Evolutionary conservation across 2,329 filamentous ascomycete genomes (phyloP).

Genomic region (Neodidymelliopsis sp.): DNA sequence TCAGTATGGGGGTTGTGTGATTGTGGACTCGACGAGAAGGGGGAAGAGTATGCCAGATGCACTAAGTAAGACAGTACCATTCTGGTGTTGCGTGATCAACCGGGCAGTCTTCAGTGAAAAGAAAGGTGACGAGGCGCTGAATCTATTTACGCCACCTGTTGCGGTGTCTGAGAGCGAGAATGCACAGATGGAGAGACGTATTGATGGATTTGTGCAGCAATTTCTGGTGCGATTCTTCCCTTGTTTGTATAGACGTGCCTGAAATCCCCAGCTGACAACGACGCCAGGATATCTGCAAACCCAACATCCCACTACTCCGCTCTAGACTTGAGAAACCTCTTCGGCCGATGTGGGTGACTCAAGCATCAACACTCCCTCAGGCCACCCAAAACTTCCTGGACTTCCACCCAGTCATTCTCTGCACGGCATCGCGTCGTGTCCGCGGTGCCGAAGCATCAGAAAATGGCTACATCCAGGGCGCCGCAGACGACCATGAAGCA

Average conservation of each 20-base stretch:
- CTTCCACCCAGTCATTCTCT: constrained; percentile 80
- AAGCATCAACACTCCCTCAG: constrained; percentile 62
- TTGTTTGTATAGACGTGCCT: neutral
- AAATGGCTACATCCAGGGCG: constrained; percentile 88
- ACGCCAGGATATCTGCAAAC: constrained; percentile 61
- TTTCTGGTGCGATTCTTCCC: constrained; percentile 50
- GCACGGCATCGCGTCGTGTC: constrained; percentile 80
- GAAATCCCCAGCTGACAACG: neutral
- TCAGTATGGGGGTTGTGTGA: constrained; percentile 75
- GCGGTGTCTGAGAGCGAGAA: constrained; percentile 78
- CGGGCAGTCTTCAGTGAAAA: constrained; percentile 72
- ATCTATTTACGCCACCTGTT: constrained; percentile 74
- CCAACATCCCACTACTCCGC: constrained; percentile 65
- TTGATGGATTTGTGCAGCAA: constrained; percentile 64
- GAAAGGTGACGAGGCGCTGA: constrained; percentile 57
- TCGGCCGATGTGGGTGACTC: constrained; percentile 80
- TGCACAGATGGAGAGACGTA: constrained; percentile 73
- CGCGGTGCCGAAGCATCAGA: constrained; percentile 72
- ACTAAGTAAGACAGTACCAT: constrained; percentile 88
- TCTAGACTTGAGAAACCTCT: constrained; percentile 73
- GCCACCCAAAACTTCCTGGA: constrained; percentile 59
- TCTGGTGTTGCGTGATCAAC: constrained; percentile 93
- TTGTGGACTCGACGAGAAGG: constrained; percentile 91
- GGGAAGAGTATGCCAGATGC: constrained; percentile 98
- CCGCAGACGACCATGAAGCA: constrained; percentile 92